Evolutionary conservation across 495 filamentous ascomycete genomes (phyloP), one percentile per base, ranked within the genome.

Genomic region (Penicillium taxi): DNA sequence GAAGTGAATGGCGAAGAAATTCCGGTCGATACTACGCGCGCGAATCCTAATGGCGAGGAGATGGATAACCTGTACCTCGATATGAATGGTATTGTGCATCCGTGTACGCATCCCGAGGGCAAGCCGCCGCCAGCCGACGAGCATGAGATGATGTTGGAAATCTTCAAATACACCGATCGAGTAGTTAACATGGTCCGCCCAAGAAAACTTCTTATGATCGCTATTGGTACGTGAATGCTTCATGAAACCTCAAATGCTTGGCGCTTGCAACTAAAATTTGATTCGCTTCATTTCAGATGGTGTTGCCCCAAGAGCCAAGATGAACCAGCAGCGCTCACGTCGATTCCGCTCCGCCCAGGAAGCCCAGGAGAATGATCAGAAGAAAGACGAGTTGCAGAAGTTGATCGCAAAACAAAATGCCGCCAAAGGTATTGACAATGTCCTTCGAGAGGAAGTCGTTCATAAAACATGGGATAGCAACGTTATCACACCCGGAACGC

Each of bases 81-180:
- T 55, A 96, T 99, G 91, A 99, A 99, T 66, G 91, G 91, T 57
- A 99, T 99, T 47, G 91, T 99, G 28, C 91, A 99, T 74, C 93
- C 93, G 2, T 99, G 91, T 66, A 94, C 89, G 4, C 91, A 99
- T 63, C 91, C 91, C 2, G 91, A 99, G 61, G 90, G 96, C 46
- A 81, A 74, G 42, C 86, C 91, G 3, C 75, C 91, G 4, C 91
- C 91, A 18, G 82, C 81, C 50, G 88, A 86, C 26, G 91, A 99
- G 68, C 85, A 91, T 59, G 91, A 96, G 62, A 99, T 99, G 93
- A 99, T 99, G 91, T 39, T 94, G 43, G 93, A 89, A 52, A 78
- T 96, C 42, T 96, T 96, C 69, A 83, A 83, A 50, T 96, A 96
- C 61, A 99, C 93, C 9, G 89, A 99, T 48, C 80, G 91, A 31